Base-by-base conservation (phyloP, 78 protist genomes). In the Dictyostelium purpureum region DNA sequence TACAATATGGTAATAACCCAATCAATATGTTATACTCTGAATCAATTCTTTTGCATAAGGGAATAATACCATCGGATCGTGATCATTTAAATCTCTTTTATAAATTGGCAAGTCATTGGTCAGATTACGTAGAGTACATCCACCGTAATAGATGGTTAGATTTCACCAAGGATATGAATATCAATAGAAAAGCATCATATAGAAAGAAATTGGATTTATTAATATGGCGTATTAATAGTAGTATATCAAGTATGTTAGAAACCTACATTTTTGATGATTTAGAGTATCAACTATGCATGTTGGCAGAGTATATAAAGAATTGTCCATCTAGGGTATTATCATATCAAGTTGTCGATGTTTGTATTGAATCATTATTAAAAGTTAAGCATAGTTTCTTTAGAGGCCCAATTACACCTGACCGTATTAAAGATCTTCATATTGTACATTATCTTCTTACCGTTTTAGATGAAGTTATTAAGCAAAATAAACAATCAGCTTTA, bases 71-170 rank as follows among this genome's bases (percentile, higher is more conserved):
- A 66, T 73, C 85, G 0, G 89, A 90, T 38, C 18, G 19, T 10
- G 77, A 78, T 16, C 76, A 47, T 66, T 63, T 81, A 51, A 33
- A 65, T 6, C 33, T 79, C 21, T 38, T 78, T 24, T 90, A 74
- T 54, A 57, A 76, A 54, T 37, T 73, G 52, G 88, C 90, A 10
- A 49, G 79, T 37, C 77, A 90, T 63, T 90, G 89, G 90, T 73
- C 94, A 7, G 94, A 90, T 54, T 90, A 73, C 61, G 94, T 90
- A 1, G 94, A 90, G 43, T 81, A 69, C n/a, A 81, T 90, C 37
- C 89, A 90, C 51, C 24, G 89, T 12, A 66, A 47, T 11, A 12
- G 89, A 54, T 90, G 94, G 94, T 75, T 73, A 6, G 89, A 81
- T n/a, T 40, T 81, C 10, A 90, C 94, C 40, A 79, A 73, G 7